Base-by-base conservation (phyloP, 257 asterid species). In the Salvia rosmarinus region DNA sequence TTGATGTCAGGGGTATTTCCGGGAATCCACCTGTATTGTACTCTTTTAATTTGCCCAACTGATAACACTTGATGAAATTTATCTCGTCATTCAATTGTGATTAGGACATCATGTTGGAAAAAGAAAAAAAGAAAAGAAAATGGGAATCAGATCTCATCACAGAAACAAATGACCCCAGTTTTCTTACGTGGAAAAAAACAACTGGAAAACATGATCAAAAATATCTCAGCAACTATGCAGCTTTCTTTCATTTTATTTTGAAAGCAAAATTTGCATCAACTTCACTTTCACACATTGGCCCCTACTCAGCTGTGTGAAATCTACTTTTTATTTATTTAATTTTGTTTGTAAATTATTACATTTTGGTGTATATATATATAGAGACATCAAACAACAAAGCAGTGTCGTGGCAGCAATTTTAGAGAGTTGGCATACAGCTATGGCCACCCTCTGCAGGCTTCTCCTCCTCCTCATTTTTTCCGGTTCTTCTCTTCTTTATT, bases 391-490 rank as follows among this genome's bases (percentile, higher is more conserved):
- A 54, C 56, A 60, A 35, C 66, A 78, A 77, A 84, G 74, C 77
- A 69, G 73, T 77, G 72, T 62, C 12, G 88, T 66, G 85, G 83
- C 77, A 75, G 83, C 68, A 86, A 73, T 76, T 86, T 64, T 71
- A 79, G 71, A 80, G 73, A 80, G 89, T 79, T 80, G 88, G 84
- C 86, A 65, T 10, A 62, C 62, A 43, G 84, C 79, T 76, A 88
- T 88, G 98, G 90, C 90, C 85, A 81, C 82, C 85, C 64, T 75
- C 76, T 83, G 78, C 84, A 20, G 82, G 77, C 68, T 84, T 83
- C 84, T 90, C 49, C 80, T 86, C 66, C 82, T 85, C 78, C 77
- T 85, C 78, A 40, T 81, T 55, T 70, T 86, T 40, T 75, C 96
- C 86, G 98, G 98, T 89, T 57, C 65, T 58, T 79, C 20, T 60